Conservation (phyloP, 83 land plant species). For the Isoetes engelmannii region DNA sequence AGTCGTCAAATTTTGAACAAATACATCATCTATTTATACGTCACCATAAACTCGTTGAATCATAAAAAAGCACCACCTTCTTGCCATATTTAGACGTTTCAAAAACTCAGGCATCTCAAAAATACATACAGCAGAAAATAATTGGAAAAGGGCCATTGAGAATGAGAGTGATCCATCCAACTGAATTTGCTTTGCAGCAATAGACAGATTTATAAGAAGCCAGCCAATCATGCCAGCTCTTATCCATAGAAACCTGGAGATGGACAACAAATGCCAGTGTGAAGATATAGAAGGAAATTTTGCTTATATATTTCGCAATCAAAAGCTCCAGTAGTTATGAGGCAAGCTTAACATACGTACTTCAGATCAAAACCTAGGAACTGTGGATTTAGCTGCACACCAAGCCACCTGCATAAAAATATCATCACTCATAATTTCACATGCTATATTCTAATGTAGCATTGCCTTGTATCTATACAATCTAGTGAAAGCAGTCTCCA, state of each 20-base stretch:
- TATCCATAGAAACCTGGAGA: slow-evolving; percentile 72
- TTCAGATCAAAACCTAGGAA: slow-evolving; percentile 30
- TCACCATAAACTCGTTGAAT: background rate
- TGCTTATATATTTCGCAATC: background rate
- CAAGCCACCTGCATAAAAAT: slow-evolving; percentile 32
- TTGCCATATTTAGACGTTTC: too few relatives aligned
- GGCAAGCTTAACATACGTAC: slow-evolving; percentile 10
- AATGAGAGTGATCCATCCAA: slow-evolving; percentile 38
- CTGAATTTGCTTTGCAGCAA: slow-evolving; percentile 61
- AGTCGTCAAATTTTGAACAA: background rate
- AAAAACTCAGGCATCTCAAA: background rate
- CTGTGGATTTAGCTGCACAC: slow-evolving; percentile 34
- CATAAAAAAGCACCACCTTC: background rate
- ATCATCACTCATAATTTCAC: background rate
- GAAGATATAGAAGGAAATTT: slow-evolving; percentile 3
- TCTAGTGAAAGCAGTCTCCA: background rate
- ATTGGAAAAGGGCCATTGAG: slow-evolving; percentile 79
- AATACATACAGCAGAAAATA: slow-evolving; percentile 53
- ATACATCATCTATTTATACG: background rate
- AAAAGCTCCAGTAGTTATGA: background rate
- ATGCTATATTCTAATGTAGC: background rate
- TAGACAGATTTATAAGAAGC: slow-evolving; percentile 81
- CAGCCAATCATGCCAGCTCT: slow-evolving; percentile 98
- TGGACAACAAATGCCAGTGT: slow-evolving; percentile 1
- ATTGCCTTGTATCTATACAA: background rate